Percentiles rank a stretch among this genome's conserved stretches.
phyloP scores from a whole-genome alignment of 768 basidiomycete genomes.

The Podaxis carcinomalis region DNA sequence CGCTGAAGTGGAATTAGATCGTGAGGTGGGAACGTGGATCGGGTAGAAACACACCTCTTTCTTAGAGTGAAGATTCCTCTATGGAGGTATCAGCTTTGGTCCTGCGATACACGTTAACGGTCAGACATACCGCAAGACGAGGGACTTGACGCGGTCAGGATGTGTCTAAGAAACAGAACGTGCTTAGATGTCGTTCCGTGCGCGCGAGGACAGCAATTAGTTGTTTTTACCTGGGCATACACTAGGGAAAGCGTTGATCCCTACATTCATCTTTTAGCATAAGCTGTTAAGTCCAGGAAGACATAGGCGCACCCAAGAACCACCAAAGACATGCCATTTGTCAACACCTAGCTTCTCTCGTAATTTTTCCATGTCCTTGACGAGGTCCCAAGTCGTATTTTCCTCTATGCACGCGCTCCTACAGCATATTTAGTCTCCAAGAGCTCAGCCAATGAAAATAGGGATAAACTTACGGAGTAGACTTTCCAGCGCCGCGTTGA shows the following conservation, averaged over 20 bases:
- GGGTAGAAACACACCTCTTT: slow-evolving; percentile 46
- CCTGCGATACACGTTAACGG: neutral
- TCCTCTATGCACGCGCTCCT: slow-evolving; percentile 75
- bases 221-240: slow-evolving; percentile 67
- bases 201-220: neutral
- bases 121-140: slow-evolving; percentile 63
- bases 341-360: slow-evolving; percentile 72
- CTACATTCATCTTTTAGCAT: slow-evolving; percentile 25
- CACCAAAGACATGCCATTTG: slow-evolving; percentile 94
- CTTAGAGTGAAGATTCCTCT: slow-evolving; percentile 89
- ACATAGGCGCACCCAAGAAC: slow-evolving; percentile 69
- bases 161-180: slow-evolving; percentile 46
- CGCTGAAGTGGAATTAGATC: slow-evolving; percentile 30
- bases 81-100: neutral
- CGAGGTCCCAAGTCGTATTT: slow-evolving; percentile 94
- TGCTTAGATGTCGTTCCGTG: neutral
- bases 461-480: slow-evolving; percentile 59
- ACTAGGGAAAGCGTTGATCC: slow-evolving; percentile 85
- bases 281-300: neutral
- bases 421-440: neutral
- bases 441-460: neutral
- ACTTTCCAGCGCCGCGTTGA: slow-evolving; percentile 86
- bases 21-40: neutral
- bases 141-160: slow-evolving; percentile 73
- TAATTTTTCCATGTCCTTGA: slow-evolving; percentile 83